Evolutionary conservation across 148 eudicot species (phyloP).

Genomic region (Fagopyrum esculentum): DNA sequence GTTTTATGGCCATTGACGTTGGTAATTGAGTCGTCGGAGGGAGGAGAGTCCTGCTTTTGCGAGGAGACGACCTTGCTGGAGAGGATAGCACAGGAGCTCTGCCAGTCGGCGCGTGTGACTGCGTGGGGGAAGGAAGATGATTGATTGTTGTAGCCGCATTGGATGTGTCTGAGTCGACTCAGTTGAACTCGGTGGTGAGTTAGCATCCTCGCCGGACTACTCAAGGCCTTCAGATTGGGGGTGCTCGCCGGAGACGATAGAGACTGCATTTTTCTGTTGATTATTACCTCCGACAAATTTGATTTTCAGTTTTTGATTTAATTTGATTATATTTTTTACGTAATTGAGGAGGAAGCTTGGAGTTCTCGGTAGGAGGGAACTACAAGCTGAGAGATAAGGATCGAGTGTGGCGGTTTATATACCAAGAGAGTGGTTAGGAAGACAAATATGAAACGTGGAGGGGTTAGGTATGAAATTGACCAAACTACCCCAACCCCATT

Average conservation of each 20-base stretch:
- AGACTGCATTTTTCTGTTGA: conserved; percentile 37
- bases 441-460: conserved; percentile 11
- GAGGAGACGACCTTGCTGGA: conserved; percentile 52
- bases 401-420: not conserved
- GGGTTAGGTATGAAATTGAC: conserved; percentile 17
- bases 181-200: not conserved
- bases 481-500: not conserved
- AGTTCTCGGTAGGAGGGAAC: not conserved
- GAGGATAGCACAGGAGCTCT: conserved; percentile 71
- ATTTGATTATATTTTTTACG: not conserved
- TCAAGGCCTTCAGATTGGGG: not conserved
- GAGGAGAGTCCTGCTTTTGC: conserved; percentile 20
- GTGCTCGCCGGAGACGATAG: conserved; percentile 34
- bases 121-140: conserved; percentile 18
- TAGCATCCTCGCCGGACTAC: not conserved
- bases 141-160: conserved; percentile 9
- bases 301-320: not conserved
- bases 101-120: conserved; percentile 62
- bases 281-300: not conserved
- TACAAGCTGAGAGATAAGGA: conserved; percentile 7
- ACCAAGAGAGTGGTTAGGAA: conserved; percentile 11
- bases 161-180: not conserved
- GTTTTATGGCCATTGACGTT: conserved; percentile 57
- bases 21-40: conserved; percentile 21
- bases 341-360: not conserved